Conservation (phyloP, 148 eudicot genomes). For the Agrostemma githago region DNA sequence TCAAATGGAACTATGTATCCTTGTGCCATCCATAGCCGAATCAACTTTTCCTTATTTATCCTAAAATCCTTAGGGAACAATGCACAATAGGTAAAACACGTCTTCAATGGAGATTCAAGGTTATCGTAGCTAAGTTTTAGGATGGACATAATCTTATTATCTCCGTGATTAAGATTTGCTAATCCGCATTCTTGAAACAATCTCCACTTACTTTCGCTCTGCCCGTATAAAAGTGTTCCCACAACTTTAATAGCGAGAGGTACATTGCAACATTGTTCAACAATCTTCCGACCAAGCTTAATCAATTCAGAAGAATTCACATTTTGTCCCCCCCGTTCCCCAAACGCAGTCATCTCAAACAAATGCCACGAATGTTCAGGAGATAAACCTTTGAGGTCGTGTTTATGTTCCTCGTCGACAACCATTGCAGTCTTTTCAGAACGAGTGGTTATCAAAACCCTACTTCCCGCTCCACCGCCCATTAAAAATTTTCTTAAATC, state of each 20-base stretch:
- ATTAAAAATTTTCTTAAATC: conserved; percentile 5
- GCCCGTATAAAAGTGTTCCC: conserved; percentile 23
- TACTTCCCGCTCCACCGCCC: conserved; percentile 15
- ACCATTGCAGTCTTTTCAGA: conserved; percentile 8
- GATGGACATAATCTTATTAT: conserved; percentile 8
- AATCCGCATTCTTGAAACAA: too few relatives aligned
- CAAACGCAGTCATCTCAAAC: conserved; percentile 1
- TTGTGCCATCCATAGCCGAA: conserved; percentile 12
- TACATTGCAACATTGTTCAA: background rate
- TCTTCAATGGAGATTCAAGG: background rate
- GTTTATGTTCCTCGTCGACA: background rate
- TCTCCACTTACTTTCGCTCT: background rate
- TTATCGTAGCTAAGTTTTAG: too few relatives aligned
- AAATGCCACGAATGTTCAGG: conserved; percentile 1
- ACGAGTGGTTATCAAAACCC: conserved; percentile 31
- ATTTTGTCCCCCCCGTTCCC: background rate
- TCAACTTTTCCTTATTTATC: background rate
- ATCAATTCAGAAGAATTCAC: background rate
- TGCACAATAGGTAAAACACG: conserved; percentile 2
- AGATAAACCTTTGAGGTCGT: conserved; percentile 8
- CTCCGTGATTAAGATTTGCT: background rate
- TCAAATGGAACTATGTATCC: background rate
- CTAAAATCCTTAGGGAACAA: conserved; percentile 8
- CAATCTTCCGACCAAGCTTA: background rate
- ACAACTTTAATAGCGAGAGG: conserved; percentile 20